phyloP scores from a whole-genome alignment of 176 grass and related monocot species.

The Oryza meridionalis region DNA sequence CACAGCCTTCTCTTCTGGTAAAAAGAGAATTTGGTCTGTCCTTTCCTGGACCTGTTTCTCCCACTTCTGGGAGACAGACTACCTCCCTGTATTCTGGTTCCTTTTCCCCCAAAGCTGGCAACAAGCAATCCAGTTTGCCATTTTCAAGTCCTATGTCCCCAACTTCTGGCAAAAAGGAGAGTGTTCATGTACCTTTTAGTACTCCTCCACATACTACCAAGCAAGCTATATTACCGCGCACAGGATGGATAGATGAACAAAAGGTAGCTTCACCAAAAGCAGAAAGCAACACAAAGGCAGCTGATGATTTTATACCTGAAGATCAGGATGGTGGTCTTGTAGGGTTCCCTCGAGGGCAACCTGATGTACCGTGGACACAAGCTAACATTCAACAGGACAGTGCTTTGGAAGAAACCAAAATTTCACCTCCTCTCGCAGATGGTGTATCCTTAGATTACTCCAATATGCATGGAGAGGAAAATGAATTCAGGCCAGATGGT shows the following conservation, averaged over 20 bases:
- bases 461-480: slow-evolving; percentile 39
- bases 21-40: slow-evolving; percentile 21
- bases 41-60: slow-evolving; percentile 39
- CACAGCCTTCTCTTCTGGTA: slow-evolving; percentile 27
- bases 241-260: slow-evolving; percentile 32
- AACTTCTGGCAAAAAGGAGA: slow-evolving; percentile 28
- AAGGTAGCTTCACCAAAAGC: slow-evolving; percentile 44
- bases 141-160: slow-evolving; percentile 42
- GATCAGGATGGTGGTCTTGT: slow-evolving; percentile 21
- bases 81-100: slow-evolving; percentile 18
- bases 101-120: slow-evolving; percentile 39
- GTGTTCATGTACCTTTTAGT: slow-evolving; percentile 7
- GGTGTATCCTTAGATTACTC: slow-evolving; percentile 28
- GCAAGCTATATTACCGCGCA: slow-evolving; percentile 3
- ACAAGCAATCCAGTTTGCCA: slow-evolving; percentile 36
- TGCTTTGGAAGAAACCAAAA: slow-evolving; percentile 32
- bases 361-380: slow-evolving; percentile 12
- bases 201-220: slow-evolving; percentile 35
- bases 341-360: slow-evolving; percentile 13
- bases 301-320: slow-evolving; percentile 46
- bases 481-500: slow-evolving; percentile 38
- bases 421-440: slow-evolving; percentile 28
- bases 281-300: slow-evolving; percentile 19
- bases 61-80: slow-evolving; percentile 38
- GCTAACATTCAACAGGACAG: slow-evolving; percentile 28